These are phyloP conservation scores for Hypoxylon fragiforme DNA, from an alignment of 495 filamentous ascomycete genomes.

Conservation along the genomic window DNA sequence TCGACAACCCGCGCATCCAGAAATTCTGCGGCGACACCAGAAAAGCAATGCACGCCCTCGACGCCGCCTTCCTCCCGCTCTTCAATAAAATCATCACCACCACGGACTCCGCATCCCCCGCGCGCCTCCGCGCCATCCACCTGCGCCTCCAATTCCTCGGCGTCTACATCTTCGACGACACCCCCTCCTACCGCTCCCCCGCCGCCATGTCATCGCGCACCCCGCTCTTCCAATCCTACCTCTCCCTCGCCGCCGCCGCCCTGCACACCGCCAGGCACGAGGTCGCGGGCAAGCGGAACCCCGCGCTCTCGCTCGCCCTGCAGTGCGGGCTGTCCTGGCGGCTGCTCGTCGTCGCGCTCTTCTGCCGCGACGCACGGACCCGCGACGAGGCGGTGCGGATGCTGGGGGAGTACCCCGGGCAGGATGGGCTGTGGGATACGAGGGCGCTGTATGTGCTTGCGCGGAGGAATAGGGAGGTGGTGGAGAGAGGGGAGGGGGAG, in stretches of 20 bases:
- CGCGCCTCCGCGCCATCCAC: slow-evolving; percentile 13
- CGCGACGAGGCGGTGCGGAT: slow-evolving; percentile 16
- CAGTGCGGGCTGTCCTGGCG: slow-evolving; percentile 7
- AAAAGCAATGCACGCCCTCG: slow-evolving; percentile 1
- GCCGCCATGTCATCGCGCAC: slow-evolving; percentile 4
- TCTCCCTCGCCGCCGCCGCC: slow-evolving; percentile 4
- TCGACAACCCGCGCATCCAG: neutral
- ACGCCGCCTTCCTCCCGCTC: slow-evolving; percentile 12
- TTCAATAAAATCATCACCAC: slow-evolving; percentile 14
- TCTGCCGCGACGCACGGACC: slow-evolving; percentile 9
- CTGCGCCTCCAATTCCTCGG: slow-evolving; percentile 15
- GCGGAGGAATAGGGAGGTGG: slow-evolving; percentile 4
- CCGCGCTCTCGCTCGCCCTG: slow-evolving; percentile 9
- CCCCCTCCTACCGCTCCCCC: slow-evolving; percentile 3
- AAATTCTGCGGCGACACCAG: slow-evolving; percentile 6
- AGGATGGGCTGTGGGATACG: slow-evolving; percentile 19
- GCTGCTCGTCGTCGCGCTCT: slow-evolving; percentile 2
- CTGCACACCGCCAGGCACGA: slow-evolving; percentile 6
- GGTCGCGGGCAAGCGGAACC: slow-evolving; percentile 16
- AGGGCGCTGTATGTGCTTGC: slow-evolving; percentile 8
- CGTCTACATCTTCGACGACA: slow-evolving; percentile 9
- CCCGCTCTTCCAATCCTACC: slow-evolving; percentile 9
- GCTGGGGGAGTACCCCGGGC: slow-evolving; percentile 12
- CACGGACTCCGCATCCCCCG: slow-evolving; percentile 6
- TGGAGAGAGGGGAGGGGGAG: neutral